Evolutionary conservation across 371 early-diverging fungal species (phyloP).

Genomic region (Mortierella sp.): DNA sequence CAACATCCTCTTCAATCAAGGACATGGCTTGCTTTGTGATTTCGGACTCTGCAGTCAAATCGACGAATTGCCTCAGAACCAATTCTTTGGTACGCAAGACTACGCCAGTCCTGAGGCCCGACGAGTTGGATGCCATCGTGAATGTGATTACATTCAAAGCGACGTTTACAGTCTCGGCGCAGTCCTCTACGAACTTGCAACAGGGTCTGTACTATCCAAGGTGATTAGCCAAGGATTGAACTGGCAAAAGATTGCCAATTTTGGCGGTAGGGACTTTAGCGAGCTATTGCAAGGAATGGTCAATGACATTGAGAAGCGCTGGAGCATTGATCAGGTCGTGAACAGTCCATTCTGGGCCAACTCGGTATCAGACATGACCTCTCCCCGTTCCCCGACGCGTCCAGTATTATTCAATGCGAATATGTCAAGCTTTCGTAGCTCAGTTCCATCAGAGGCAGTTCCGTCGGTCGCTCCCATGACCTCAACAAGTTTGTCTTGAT

Average conservation of each 20-base stretch:
- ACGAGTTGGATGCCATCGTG: constrained; percentile 32
- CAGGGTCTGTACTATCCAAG: constrained; percentile 40
- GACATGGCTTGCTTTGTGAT: constrained; percentile 38
- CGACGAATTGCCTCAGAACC: constrained; percentile 37
- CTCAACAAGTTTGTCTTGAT: too few relatives aligned
- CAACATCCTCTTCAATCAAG: constrained; percentile 37
- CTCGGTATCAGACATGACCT: neutral
- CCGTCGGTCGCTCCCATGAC: neutral
- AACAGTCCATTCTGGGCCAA: constrained; percentile 42
- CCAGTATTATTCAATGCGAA: too few relatives aligned
- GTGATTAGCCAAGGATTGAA: constrained; percentile 43
- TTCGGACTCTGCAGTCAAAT: constrained; percentile 48
- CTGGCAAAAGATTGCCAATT: constrained; percentile 36
- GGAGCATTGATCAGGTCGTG: constrained; percentile 41
- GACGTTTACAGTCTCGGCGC: constrained; percentile 51
- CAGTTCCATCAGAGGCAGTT: neutral
- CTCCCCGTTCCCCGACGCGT: too few relatives aligned
- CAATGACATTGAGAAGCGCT: constrained; percentile 42
- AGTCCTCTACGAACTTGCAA: constrained; percentile 49
- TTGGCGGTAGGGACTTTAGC: constrained; percentile 40
- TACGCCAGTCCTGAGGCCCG: constrained; percentile 48
- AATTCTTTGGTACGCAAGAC: constrained; percentile 55
- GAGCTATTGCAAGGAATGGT: constrained; percentile 48
- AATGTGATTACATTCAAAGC: constrained; percentile 39
- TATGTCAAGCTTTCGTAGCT: neutral